Percentiles rank a stretch among this genome's conserved stretches.
Conservation (phyloP, 257 asterid species). For the Mentha longifolia region DNA sequence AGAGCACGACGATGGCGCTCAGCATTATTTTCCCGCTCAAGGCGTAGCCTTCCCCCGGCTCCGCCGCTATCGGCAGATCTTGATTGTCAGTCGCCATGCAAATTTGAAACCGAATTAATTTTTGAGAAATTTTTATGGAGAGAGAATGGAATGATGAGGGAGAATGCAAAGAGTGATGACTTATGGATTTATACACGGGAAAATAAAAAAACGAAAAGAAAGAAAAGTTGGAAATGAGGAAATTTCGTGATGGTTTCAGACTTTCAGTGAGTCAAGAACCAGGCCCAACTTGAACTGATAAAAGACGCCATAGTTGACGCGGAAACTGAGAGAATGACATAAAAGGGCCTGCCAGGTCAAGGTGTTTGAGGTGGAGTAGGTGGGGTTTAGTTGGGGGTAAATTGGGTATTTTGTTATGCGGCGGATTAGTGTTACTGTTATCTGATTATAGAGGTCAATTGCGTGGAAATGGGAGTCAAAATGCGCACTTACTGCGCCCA, state of each 20-base stretch:
- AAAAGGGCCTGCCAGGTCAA: conserved; percentile 32
- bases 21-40: conserved; percentile 78
- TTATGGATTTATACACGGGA: conserved; percentile 13
- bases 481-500: neutral
- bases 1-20: conserved; percentile 56
- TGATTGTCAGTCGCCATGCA: conserved; percentile 27
- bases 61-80: neutral
- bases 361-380: conserved; percentile 25
- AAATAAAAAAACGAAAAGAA: neutral
- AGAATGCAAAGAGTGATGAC: neutral
- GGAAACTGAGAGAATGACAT: conserved; percentile 45
- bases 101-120: neutral
- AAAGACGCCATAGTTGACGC: conserved; percentile 63
- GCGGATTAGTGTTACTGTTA: neutral
- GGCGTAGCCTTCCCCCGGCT: conserved; percentile 45
- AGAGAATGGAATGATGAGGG: neutral
- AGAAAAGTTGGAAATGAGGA: conserved; percentile 35
- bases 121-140: neutral
- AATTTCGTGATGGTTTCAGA: conserved; percentile 60
- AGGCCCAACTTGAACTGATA: conserved; percentile 30
- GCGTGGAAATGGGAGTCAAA: conserved; percentile 29
- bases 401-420: neutral
- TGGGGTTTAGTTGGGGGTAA: conserved; percentile 7
- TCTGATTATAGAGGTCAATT: conserved; percentile 31
- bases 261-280: conserved; percentile 48